Evolutionary conservation across 1,284 basidiomycete species (phyloP), one percentile per base, ranked within the genome.

Genomic region (Ceraceosorus guamensis): DNA sequence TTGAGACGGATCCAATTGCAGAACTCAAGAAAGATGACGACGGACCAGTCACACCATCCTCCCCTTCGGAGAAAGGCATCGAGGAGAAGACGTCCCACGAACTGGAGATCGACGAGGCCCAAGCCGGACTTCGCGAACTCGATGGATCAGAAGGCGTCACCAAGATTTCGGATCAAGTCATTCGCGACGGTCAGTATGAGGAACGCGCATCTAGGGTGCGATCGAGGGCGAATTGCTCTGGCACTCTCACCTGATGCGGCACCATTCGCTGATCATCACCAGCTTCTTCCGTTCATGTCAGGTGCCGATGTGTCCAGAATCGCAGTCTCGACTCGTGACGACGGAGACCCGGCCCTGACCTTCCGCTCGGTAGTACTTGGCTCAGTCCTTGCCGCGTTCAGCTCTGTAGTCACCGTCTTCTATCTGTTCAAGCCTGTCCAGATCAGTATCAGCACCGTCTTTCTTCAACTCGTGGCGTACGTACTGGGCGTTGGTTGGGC

Each of bases 261-360:
- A 41, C 39, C 24, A 24, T 24, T 24, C 24, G 24, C 24, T 24
- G 24, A 16, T 16, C 39, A 41, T 41, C 39, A 41, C 39, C 39
- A 41, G 39, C 39, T 16, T 11, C 39, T 16, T 2, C 39, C 3
- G 2, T 41, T 16, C 39, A 16, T 41, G 39, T 41, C 39, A 24
- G 63, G 63, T n/a, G 33, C 48, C 32, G 85, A 86, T 65, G 84
- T 85, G 35, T 83, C 84, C 2, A 79, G 79, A 52, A 82, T 80
- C 62, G 79, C 83, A 14, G 79, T 86, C 53, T 83, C 84, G 65
- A 53, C 81, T 32, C 79, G 84, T 31, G 85, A 86, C 71, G 84
- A 85, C 65, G 82, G 79, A 2, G 85, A 85, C 78, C 83, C 0
- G 68, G n/a, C 47, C 16, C 30, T 85, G 24, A 85, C 84, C 0